Percentiles rank a stretch among this genome's conserved stretches.
Evolutionary conservation across 1,284 basidiomycete genomes (phyloP).

Genomic region (Thelephora terrestris): DNA sequence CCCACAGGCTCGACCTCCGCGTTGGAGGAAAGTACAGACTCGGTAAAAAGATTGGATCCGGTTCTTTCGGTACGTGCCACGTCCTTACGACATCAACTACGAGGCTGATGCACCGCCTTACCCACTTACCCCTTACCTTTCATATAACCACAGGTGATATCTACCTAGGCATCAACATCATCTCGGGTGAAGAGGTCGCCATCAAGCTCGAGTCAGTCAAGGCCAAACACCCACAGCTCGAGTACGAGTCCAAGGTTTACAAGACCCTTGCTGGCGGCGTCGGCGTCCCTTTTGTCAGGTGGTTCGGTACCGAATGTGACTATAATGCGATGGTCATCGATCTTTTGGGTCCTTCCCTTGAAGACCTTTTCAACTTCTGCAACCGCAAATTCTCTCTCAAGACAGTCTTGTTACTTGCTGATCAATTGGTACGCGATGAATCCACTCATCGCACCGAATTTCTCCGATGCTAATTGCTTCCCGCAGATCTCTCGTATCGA

Average conservation of each 20-base stretch:
- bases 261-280: slow-evolving; percentile 98
- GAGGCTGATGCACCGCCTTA: slow-evolving; percentile 2
- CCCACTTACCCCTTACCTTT: slow-evolving; percentile 1
- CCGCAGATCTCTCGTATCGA: slow-evolving; percentile 93
- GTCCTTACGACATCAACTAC: neutral
- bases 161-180: slow-evolving; percentile 99
- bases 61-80: slow-evolving; percentile 80
- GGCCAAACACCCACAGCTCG: slow-evolving; percentile 99
- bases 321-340: slow-evolving; percentile 99
- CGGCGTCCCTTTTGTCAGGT: slow-evolving; percentile 94
- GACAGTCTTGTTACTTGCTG: slow-evolving; percentile 93
- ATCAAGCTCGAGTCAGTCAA: slow-evolving; percentile 99
- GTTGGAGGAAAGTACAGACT: slow-evolving; percentile 98
- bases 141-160: slow-evolving; percentile 69
- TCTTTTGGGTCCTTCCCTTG: slow-evolving; percentile 92
- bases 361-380: slow-evolving; percentile 99
- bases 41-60: slow-evolving; percentile 99
- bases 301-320: slow-evolving; percentile 99
- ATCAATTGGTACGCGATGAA: slow-evolving; percentile 72
- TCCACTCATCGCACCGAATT: slow-evolving; percentile 6
- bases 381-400: slow-evolving; percentile 97
- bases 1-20: slow-evolving; percentile 83
- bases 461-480: slow-evolving; percentile 5
- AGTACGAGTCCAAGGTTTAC: slow-evolving; percentile 96
- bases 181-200: slow-evolving; percentile 99